phyloP scores from a whole-genome alignment of 2,329 filamentous ascomycete genomes.

The Claviceps sp. region DNA sequence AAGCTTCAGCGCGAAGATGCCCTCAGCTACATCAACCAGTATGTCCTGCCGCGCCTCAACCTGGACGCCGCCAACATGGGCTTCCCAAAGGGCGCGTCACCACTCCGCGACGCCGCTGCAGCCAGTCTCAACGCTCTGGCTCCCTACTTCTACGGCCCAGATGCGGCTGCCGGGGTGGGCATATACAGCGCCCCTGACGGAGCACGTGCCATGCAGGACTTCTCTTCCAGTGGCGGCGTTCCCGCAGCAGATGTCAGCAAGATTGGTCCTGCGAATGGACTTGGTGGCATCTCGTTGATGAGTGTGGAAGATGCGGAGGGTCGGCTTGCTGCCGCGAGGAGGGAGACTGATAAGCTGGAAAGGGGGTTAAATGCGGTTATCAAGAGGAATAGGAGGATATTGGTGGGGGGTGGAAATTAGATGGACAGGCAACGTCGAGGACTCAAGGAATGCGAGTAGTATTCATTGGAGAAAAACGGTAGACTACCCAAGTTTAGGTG shows the following conservation, averaged over 20 bases:
- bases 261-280: slow-evolving; percentile 15
- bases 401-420: slow-evolving; percentile 25
- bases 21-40: slow-evolving; percentile 56
- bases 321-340: slow-evolving; percentile 36
- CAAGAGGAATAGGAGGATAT: slow-evolving; percentile 43
- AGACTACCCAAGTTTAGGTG: no score
- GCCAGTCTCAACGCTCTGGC: slow-evolving; percentile 41
- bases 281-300: slow-evolving; percentile 39
- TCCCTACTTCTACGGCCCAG: slow-evolving; percentile 41
- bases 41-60: slow-evolving; percentile 47
- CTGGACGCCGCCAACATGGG: slow-evolving; percentile 35
- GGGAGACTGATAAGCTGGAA: slow-evolving; percentile 49
- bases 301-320: slow-evolving; percentile 50
- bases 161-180: slow-evolving; percentile 29
- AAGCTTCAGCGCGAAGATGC: slow-evolving; percentile 56
- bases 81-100: slow-evolving; percentile 22
- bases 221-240: slow-evolving; percentile 14
- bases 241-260: slow-evolving; percentile 18
- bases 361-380: slow-evolving; percentile 47
- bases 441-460: no score
- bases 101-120: slow-evolving; percentile 31
- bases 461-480: no score
- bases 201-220: slow-evolving; percentile 21
- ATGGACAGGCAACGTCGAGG: background rate
- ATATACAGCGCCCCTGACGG: slow-evolving; percentile 28